Conservation (phyloP, 768 basidiomycete species). For the Amyloporia xantha region DNA sequence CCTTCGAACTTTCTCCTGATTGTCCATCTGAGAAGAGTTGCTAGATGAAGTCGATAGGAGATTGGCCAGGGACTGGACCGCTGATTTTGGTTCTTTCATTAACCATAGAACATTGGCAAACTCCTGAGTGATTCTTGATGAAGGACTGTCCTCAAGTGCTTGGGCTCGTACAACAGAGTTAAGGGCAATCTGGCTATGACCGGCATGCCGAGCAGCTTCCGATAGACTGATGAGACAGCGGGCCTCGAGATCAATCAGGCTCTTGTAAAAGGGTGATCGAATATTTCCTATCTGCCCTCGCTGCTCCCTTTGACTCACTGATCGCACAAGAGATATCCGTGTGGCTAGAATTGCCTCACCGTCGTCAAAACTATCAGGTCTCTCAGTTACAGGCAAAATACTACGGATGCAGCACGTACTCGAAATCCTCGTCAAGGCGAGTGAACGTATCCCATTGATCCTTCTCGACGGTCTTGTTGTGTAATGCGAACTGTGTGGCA, state of each 20-base stretch:
- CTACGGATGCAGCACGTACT: slow-evolving; percentile 38
- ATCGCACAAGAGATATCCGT: slow-evolving; percentile 73
- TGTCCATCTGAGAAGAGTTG: not conserved
- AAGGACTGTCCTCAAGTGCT: slow-evolving; percentile 39
- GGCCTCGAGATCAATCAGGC: slow-evolving; percentile 57
- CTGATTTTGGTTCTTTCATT: slow-evolving; percentile 77
- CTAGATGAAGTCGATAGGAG: slow-evolving; percentile 15
- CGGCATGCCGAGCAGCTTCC: slow-evolving; percentile 58
- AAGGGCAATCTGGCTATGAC: slow-evolving; percentile 73
- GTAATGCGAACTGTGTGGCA: slow-evolving; percentile 28
- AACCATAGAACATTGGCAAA: slow-evolving; percentile 89
- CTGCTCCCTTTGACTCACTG: slow-evolving; percentile 61
- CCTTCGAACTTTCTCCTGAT: slow-evolving; percentile 18
- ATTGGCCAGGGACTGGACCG: slow-evolving; percentile 62
- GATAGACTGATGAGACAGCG: slow-evolving; percentile 66
- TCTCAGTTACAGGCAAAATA: not conserved
- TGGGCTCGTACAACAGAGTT: slow-evolving; percentile 81
- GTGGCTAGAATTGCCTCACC: slow-evolving; percentile 78
- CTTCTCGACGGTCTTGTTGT: slow-evolving; percentile 27
- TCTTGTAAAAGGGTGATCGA: slow-evolving; percentile 42
- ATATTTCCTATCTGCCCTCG: slow-evolving; percentile 72
- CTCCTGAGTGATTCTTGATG: slow-evolving; percentile 63
- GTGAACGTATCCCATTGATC: slow-evolving; percentile 33
- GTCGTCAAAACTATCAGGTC: slow-evolving; percentile 52
- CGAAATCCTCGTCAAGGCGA: slow-evolving; percentile 53